These are phyloP conservation scores for Halteria grandinella DNA, from an alignment of 73 alveolate genomes.

Conservation along the genomic window DNA sequence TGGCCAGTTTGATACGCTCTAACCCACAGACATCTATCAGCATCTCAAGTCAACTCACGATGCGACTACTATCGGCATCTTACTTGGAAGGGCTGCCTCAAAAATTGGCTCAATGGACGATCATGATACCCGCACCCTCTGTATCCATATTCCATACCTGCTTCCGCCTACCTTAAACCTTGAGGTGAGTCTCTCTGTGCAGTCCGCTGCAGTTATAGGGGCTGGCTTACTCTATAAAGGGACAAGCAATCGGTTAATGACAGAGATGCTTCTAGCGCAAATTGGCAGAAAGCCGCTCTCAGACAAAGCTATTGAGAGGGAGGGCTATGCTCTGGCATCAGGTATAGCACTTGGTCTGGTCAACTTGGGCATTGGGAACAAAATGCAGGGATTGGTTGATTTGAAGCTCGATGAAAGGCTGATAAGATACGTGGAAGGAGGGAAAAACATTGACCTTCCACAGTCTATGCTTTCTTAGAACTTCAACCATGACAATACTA, in stretches of 20 bases:
- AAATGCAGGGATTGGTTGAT: slow-evolving; percentile 81
- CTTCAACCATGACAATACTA: slow-evolving; percentile 66
- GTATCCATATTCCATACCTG: slow-evolving; percentile 95
- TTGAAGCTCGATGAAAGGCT: slow-evolving; percentile 91
- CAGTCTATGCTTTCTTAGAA: slow-evolving; percentile 70
- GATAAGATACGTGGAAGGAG: slow-evolving; percentile 93
- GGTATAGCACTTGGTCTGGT: slow-evolving; percentile 98
- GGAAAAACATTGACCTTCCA: slow-evolving; percentile 84
- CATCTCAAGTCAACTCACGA: slow-evolving; percentile 95
- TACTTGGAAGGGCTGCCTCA: slow-evolving; percentile 97
- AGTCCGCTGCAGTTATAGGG: slow-evolving; percentile 96
- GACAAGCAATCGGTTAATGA: slow-evolving; percentile 93
- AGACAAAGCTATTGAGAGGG: slow-evolving; percentile 95
- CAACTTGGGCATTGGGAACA: slow-evolving; percentile 93
- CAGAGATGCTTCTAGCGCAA: slow-evolving; percentile 95
- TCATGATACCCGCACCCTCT: slow-evolving; percentile 89
- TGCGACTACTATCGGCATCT: slow-evolving; percentile 95
- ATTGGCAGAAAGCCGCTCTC: slow-evolving; percentile 95
- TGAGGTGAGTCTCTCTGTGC: slow-evolving; percentile 91
- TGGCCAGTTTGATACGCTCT: slow-evolving; percentile 92
- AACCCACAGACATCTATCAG: slow-evolving; percentile 94
- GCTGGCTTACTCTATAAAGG: slow-evolving; percentile 93
- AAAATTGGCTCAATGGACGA: slow-evolving; percentile 97
- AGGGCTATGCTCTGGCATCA: slow-evolving; percentile 94
- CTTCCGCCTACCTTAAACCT: slow-evolving; percentile 94